These are phyloP conservation scores for Arachis hypogaea DNA, from an alignment of 306 rosid species.

Conservation along the genomic window DNA sequence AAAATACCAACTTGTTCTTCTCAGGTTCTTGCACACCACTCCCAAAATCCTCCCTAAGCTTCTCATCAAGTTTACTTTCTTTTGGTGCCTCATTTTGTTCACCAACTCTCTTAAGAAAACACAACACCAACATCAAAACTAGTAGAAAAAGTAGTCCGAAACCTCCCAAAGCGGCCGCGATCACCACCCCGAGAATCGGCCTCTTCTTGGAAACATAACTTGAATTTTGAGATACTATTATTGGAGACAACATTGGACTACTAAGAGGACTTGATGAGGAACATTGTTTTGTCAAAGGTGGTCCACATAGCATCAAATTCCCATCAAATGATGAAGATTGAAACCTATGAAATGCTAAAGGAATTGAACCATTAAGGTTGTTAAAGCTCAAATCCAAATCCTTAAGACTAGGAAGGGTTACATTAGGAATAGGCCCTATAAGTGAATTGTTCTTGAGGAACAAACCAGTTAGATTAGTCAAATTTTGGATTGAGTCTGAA, in stretches of 20 bases:
- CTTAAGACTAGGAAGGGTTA: constrained; percentile 58
- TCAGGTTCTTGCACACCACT: constrained; percentile 82
- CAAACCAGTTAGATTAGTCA: constrained; percentile 55
- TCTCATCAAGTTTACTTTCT: constrained; percentile 47
- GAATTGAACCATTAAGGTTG: constrained; percentile 72
- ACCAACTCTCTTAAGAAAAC: constrained; percentile 55
- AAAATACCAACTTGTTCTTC: constrained; percentile 68
- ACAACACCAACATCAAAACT: constrained; percentile 45
- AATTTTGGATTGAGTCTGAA: constrained; percentile 55
- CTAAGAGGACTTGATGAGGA: constrained; percentile 46
- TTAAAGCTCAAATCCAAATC: constrained; percentile 76
- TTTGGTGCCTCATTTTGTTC: constrained; percentile 42
- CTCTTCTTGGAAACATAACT: constrained; percentile 51
- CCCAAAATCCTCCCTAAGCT: constrained; percentile 68
- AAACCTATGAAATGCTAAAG: constrained; percentile 58
- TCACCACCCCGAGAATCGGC: constrained; percentile 46
- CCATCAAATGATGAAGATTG: constrained; percentile 69
- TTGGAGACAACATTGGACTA: constrained; percentile 40
- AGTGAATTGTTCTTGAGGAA: constrained; percentile 73
- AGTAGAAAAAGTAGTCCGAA: constrained; percentile 45
- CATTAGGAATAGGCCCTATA: constrained; percentile 66
- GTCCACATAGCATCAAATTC: constrained; percentile 71
- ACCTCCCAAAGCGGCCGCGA: constrained; percentile 60
- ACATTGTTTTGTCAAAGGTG: constrained; percentile 59
- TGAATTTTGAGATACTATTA: constrained; percentile 37